Conservation (phyloP, 2,329 filamentous ascomycete species). For the Nannizziopsis barbatae region DNA sequence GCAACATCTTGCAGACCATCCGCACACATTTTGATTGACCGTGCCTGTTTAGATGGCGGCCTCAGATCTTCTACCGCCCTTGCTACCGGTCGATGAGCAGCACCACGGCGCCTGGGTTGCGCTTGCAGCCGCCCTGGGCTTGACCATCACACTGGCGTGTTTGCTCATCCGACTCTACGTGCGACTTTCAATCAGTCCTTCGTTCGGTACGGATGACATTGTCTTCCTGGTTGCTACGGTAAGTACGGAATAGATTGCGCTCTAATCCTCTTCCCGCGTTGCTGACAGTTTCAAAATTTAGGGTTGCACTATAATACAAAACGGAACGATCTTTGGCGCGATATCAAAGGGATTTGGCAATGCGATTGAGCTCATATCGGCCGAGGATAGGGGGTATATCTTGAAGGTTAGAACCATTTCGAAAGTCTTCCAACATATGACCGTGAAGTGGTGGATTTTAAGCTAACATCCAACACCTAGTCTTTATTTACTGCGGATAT, state of each 20-base stretch:
- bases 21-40: not conserved
- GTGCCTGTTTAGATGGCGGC: not conserved
- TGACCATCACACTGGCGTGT: slow-evolving; percentile 27
- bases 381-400: slow-evolving; percentile 18
- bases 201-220: slow-evolving; percentile 28
- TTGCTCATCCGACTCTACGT: slow-evolving; percentile 31
- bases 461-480: not conserved
- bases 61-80: slow-evolving; percentile 25
- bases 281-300: slow-evolving; percentile 11
- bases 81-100: slow-evolving; percentile 29
- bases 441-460: not conserved
- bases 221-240: slow-evolving; percentile 27
- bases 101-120: slow-evolving; percentile 33
- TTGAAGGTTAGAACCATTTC: slow-evolving; percentile 18
- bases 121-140: slow-evolving; percentile 29
- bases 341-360: slow-evolving; percentile 27
- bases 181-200: slow-evolving; percentile 24
- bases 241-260: not conserved
- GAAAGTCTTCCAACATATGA: not conserved
- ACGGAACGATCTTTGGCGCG: slow-evolving; percentile 22
- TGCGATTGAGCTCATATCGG: slow-evolving; percentile 21
- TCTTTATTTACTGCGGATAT: slow-evolving; percentile 28
- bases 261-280: not conserved
- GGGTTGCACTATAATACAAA: slow-evolving; percentile 25
- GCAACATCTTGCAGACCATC: not conserved